These are phyloP conservation scores for Sugiyamaella valdiviana DNA, from an alignment of 805 yeast genomes.

Conservation along the genomic window DNA sequence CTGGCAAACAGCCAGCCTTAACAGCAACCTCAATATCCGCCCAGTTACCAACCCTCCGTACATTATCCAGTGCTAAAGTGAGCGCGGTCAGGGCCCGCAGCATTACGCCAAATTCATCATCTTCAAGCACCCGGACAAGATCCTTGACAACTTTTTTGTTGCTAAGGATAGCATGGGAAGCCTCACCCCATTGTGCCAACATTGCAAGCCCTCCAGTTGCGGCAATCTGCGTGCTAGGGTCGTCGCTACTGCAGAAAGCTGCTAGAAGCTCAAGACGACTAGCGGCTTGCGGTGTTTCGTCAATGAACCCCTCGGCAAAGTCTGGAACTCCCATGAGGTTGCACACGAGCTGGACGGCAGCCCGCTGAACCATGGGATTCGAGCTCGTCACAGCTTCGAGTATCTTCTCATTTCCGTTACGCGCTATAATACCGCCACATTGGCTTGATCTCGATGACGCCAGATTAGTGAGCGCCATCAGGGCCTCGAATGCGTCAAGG, in stretches of 20 bases:
- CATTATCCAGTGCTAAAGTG: neutral
- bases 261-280: conserved; percentile 28
- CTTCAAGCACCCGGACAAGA: conserved; percentile 7
- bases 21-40: neutral
- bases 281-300: conserved; percentile 25
- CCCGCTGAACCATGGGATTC: conserved; percentile 46
- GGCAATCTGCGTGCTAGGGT: conserved; percentile 30
- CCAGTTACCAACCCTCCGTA: neutral
- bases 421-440: conserved; percentile 36
- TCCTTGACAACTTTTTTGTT: conserved; percentile 22
- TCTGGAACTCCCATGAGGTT: conserved; percentile 44
- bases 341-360: conserved; percentile 57
- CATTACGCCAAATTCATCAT: conserved; percentile 3
- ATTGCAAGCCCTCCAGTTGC: conserved; percentile 38
- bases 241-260: conserved; percentile 31
- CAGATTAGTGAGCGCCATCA: conserved; percentile 63
- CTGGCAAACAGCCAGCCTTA: neutral
- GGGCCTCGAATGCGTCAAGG: conserved; percentile 45
- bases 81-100: neutral
- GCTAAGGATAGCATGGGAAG: conserved; percentile 28
- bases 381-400: conserved; percentile 41
- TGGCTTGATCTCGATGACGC: conserved; percentile 41
- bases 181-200: conserved; percentile 34
- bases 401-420: conserved; percentile 42
- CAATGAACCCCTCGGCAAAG: conserved; percentile 34